Evolutionary conservation across 2,329 filamentous ascomycete species (phyloP).

Genomic region (Ophiostoma sp.): DNA sequence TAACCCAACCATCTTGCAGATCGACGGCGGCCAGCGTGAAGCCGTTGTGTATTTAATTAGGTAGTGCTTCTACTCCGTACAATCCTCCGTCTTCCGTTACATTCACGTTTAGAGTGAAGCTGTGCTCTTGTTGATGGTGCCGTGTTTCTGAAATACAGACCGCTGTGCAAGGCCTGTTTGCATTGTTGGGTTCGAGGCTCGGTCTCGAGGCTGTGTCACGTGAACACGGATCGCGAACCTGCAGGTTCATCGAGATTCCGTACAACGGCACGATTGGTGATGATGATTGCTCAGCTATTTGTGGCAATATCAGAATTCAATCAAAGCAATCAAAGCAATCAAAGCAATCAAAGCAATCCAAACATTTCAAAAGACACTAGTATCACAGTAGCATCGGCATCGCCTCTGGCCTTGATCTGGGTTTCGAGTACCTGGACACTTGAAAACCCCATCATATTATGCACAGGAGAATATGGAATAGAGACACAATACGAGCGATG

Average conservation of each 20-base stretch:
- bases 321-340: too few relatives aligned
- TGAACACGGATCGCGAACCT: neutral
- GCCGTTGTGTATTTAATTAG: neutral
- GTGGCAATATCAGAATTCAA: too few relatives aligned
- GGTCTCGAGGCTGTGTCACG: slow-evolving; percentile 1
- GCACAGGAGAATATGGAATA: neutral
- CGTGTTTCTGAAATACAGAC: neutral
- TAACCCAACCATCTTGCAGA: neutral
- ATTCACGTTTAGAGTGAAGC: neutral
- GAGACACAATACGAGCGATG: neutral
- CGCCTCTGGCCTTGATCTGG: neutral
- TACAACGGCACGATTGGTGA: neutral
- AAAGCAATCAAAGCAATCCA: too few relatives aligned
- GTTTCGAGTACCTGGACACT: neutral
- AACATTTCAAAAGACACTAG: too few relatives aligned
- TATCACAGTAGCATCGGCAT: neutral
- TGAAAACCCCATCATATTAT: too few relatives aligned
- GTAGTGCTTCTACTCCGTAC: neutral
- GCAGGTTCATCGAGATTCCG: neutral
- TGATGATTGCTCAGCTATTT: neutral
- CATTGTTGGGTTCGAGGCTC: neutral
- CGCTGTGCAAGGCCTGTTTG: too few relatives aligned
- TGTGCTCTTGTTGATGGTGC: neutral
- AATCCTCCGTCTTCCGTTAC: slow-evolving; percentile 7
- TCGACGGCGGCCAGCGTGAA: neutral